Conservation (phyloP, 805 yeast species). For the Saturnispora galanensis region DNA sequence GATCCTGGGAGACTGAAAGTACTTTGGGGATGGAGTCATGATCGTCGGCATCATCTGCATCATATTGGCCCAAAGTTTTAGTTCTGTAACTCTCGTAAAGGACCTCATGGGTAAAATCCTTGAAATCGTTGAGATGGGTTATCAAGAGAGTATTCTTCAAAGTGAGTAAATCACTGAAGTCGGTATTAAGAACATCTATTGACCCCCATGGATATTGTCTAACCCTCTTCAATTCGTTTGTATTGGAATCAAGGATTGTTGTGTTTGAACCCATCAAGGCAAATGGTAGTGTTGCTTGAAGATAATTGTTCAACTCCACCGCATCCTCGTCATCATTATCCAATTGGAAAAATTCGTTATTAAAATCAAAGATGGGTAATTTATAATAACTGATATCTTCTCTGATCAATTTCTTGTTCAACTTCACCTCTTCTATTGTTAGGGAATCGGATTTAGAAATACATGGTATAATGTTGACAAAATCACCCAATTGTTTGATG, state of each 20-base stretch:
- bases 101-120: conserved; percentile 79
- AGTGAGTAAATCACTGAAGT: conserved; percentile 69
- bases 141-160: conserved; percentile 72
- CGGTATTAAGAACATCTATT: conserved; percentile 51
- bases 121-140: conserved; percentile 79
- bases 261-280: conserved; percentile 54
- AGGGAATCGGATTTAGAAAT: conserved; percentile 73
- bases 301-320: conserved; percentile 23
- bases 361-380: conserved; percentile 73
- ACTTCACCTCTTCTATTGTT: conserved; percentile 56
- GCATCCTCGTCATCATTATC: conserved; percentile 25
- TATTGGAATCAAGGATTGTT: conserved; percentile 24
- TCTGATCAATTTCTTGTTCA: conserved; percentile 63
- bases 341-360: conserved; percentile 38
- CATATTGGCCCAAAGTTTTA: conserved; percentile 28
- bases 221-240: conserved; percentile 33
- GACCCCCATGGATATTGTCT: conserved; percentile 63
- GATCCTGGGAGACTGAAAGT: conserved; percentile 6
- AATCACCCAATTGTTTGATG: conserved; percentile 57
- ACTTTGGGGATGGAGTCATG: conserved; percentile 7
- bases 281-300: conserved; percentile 49
- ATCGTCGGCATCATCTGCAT: background rate
- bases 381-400: conserved; percentile 66
- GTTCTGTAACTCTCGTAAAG: conserved; percentile 87
- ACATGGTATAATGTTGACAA: conserved; percentile 78